Conservation (phyloP, 768 basidiomycete genomes). For the Pilatotrama ljubarskyi region DNA sequence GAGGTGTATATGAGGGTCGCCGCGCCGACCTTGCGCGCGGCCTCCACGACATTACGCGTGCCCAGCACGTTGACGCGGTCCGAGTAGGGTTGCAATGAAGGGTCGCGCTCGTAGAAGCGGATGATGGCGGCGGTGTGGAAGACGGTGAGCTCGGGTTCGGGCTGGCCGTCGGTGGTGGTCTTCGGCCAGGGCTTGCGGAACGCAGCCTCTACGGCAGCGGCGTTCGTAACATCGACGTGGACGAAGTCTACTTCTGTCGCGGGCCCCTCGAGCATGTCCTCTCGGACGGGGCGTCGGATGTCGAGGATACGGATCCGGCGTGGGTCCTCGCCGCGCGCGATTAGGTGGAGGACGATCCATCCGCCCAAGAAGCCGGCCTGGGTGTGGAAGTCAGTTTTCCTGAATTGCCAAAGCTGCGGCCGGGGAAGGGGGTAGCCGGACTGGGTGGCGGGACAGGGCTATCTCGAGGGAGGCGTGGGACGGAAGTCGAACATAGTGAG, state of each 20-base stretch:
- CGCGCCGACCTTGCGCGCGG: constrained; percentile 56
- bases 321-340: constrained; percentile 72
- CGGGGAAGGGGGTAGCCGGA: too few relatives aligned
- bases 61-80: constrained; percentile 65
- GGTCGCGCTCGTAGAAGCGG: constrained; percentile 70
- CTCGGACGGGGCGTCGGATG: constrained; percentile 58
- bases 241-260: constrained; percentile 56
- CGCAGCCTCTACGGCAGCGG: constrained; percentile 52
- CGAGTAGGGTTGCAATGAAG: constrained; percentile 52
- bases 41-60: constrained; percentile 64
- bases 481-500: neutral
- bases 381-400: neutral
- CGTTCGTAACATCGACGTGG: constrained; percentile 58
- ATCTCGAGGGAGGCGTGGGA: neutral
- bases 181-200: constrained; percentile 66
- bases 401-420: neutral
- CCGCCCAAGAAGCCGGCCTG: constrained; percentile 77
- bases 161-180: constrained; percentile 21
- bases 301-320: constrained; percentile 66
- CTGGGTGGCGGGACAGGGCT: neutral
- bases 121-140: constrained; percentile 80
- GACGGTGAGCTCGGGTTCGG: constrained; percentile 52
- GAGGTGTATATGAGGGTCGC: constrained; percentile 68
- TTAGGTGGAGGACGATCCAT: constrained; percentile 70
- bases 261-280: constrained; percentile 55